phyloP scores from a whole-genome alignment of 371 early-diverging fungal species.

The Caulochytrium protostelioides region DNA sequence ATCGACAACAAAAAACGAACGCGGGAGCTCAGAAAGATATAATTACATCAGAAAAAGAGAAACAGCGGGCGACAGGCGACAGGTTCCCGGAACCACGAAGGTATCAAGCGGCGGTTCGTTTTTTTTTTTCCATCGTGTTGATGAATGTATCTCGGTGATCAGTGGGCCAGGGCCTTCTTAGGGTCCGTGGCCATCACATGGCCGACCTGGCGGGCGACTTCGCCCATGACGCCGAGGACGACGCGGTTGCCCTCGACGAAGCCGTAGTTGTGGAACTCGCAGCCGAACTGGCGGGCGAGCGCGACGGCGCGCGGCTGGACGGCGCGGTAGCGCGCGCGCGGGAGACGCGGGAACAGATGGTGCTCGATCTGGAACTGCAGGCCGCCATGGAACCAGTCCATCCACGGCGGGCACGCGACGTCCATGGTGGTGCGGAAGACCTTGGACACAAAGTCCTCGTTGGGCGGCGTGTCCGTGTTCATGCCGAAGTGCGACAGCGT shows the following conservation, averaged over 20 bases:
- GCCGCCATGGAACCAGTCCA: slow-evolving; percentile 95
- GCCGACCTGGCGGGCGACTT: slow-evolving; percentile 48
- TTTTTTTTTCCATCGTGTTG: slow-evolving; percentile 6
- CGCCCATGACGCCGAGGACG: slow-evolving; percentile 35
- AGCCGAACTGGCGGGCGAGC: slow-evolving; percentile 46
- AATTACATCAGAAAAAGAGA: no score
- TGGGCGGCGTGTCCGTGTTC: slow-evolving; percentile 51
- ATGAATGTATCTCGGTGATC: no score
- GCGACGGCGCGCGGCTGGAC: slow-evolving; percentile 48
- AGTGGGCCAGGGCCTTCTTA: no score
- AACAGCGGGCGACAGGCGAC: background rate
- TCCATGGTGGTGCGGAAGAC: slow-evolving; percentile 89
- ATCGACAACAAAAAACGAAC: no score
- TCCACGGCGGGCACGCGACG: slow-evolving; percentile 76
- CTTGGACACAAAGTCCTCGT: slow-evolving; percentile 51
- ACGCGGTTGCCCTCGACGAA: slow-evolving; percentile 49
- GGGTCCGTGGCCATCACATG: slow-evolving; percentile 32
- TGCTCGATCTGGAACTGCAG: slow-evolving; percentile 86
- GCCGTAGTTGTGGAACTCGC: slow-evolving; percentile 41
- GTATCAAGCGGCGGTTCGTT: no score
- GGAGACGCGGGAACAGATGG: slow-evolving; percentile 81
- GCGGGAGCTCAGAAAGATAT: no score
- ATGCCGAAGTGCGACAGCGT: slow-evolving; percentile 89
- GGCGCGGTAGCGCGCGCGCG: slow-evolving; percentile 58
- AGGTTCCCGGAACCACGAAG: no score